Evolutionary conservation across 768 basidiomycete species (phyloP).

Genomic region (Boletus rubescentipes): DNA sequence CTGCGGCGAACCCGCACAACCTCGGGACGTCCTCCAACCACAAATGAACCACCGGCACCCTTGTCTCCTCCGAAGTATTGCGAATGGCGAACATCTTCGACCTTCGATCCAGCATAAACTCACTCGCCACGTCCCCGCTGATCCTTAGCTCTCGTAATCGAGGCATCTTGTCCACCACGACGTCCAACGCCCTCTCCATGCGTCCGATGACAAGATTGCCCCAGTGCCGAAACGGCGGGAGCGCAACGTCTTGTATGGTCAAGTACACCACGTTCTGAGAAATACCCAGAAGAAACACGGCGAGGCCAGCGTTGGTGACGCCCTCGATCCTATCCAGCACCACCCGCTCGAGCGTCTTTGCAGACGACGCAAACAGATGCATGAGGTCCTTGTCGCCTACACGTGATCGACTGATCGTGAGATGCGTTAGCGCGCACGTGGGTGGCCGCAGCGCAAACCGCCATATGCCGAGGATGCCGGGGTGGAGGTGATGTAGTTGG

Average conservation of each 20-base stretch:
- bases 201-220: conserved; percentile 21
- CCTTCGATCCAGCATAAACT: conserved; percentile 24
- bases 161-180: conserved; percentile 18
- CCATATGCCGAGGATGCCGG: conserved; percentile 8
- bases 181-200: conserved; percentile 20
- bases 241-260: conserved; percentile 19
- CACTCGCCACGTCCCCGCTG: conserved; percentile 24
- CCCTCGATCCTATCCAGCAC: conserved; percentile 17
- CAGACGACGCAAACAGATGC: conserved; percentile 12
- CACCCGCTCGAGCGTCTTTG: conserved; percentile 18
- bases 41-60: conserved; percentile 14
- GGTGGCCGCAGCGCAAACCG: conserved; percentile 17
- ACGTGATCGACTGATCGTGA: conserved; percentile 13
- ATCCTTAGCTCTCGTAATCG: conserved; percentile 16
- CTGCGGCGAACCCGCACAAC: conserved; percentile 19
- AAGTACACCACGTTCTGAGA: conserved; percentile 12
- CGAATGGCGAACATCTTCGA: conserved; percentile 17
- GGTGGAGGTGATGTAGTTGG: conserved; percentile 17
- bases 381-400: conserved; percentile 21
- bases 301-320: conserved; percentile 19
- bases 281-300: conserved; percentile 11
- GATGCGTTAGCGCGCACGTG: conserved; percentile 17
- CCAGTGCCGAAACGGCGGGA: conserved; percentile 16
- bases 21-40: conserved; percentile 24
- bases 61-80: neutral